Conservation (phyloP, 140 eudicot species). For the Anethum foeniculum region DNA sequence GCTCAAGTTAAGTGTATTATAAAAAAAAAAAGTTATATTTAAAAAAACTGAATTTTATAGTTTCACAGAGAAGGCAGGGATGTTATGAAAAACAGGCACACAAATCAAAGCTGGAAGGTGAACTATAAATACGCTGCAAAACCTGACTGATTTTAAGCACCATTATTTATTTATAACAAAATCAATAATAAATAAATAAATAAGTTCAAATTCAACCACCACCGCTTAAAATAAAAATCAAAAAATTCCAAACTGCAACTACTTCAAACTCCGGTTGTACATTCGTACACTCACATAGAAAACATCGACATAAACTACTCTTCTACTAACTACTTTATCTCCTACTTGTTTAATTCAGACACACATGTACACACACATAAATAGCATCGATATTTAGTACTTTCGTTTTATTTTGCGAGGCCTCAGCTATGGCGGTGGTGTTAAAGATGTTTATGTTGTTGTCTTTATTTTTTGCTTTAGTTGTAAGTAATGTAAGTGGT, state of each 20-base stretch:
- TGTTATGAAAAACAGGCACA: neutral
- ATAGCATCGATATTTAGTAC: neutral
- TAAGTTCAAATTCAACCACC: neutral
- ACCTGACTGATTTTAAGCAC: neutral
- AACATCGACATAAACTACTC: neutral
- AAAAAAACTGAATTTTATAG: no score
- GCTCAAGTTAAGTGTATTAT: no score
- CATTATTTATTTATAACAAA: neutral
- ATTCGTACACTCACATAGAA: neutral
- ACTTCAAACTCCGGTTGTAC: neutral
- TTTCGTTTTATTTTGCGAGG: neutral
- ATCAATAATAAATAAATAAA: neutral
- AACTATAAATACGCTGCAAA: neutral
- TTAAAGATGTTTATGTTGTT: slow-evolving; percentile 22
- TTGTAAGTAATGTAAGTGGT: slow-evolving; percentile 24
- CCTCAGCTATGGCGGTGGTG: slow-evolving; percentile 29
- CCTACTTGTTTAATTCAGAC: neutral
- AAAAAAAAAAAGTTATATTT: no score
- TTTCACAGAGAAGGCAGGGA: no score
- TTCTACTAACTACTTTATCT: neutral
- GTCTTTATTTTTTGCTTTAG: slow-evolving; percentile 26
- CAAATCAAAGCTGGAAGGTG: neutral
- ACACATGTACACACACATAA: neutral
- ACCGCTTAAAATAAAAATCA: neutral
- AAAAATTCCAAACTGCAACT: neutral